Evolutionary conservation across 2,329 filamentous ascomycete genomes (phyloP), one percentile per base, ranked within the genome.

Genomic region (Ascochyta clinopodiicola): DNA sequence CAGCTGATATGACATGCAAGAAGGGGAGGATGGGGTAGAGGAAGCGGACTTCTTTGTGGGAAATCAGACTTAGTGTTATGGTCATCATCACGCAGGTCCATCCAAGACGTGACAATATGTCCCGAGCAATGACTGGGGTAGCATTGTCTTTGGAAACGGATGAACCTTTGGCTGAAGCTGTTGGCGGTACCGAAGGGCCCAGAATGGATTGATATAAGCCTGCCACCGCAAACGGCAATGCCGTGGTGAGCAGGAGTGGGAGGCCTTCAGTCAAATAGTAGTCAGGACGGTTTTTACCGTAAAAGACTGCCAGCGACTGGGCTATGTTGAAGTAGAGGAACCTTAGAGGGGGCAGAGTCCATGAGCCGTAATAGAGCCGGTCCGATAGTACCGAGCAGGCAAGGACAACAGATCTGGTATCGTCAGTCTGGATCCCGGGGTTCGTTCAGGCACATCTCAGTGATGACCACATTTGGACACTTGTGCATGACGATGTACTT

Each of bases 31-130:
- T 83, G 1, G 95, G 94, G 69, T 96, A 96, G 63, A 98, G 90
- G 79, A 99, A 99, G 68, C 95, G 91, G 66, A 96, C 91, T 81
- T 99, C 95, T 75, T 99, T 99, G 79, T 99, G 95, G 1, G 92
- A 87, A 63, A 98, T 90, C 42, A 90, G 71, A 1, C 91, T 96
- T 31, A 98, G 82, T 1, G 78, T 72, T 9, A 90, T 77, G 53
- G 88, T 89, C 27, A 85, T 75, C 50, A 88, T 60, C 37, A 88
- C 81, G 7, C 85, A 80, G 27, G 72, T 72, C 61, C 68, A 74
- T 39, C 72, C 67, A 15, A 77, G 66, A 32, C 67, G 61, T 15
- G 57, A 19, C n/a, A 72, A 56, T 29, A 71, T 64, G 17, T 40
- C 57, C 24, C 51, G 55, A 25, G 53, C 40, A 25, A 58, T 51